Conservation (phyloP, 257 asterid genomes). For the Misopates orontium region DNA sequence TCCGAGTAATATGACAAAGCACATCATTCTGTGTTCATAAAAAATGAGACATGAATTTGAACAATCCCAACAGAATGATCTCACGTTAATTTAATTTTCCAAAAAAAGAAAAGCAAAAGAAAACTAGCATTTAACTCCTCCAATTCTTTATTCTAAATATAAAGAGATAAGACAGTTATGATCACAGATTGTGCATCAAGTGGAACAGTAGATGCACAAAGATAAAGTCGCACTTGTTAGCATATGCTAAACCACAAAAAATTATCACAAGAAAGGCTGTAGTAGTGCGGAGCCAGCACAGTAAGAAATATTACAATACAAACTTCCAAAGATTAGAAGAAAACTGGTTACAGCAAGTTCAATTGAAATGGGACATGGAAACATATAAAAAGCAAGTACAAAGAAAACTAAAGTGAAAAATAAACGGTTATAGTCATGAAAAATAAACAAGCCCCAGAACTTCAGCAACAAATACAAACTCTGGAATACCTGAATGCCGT, state of each 20-base stretch:
- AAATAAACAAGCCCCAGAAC: not conserved
- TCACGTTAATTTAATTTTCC: not conserved
- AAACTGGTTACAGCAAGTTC: not conserved
- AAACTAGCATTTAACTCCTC: too few relatives aligned
- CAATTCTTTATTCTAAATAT: too few relatives aligned
- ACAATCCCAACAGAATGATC: not conserved
- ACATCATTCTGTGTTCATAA: not conserved
- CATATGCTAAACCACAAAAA: not conserved
- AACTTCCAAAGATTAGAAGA: not conserved
- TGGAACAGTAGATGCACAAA: not conserved
- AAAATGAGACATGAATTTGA: not conserved
- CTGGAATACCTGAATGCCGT: conserved; percentile 67
- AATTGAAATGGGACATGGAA: conserved; percentile 4
- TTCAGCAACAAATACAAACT: conserved; percentile 22
- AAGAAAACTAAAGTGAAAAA: not conserved
- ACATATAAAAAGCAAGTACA: not conserved
- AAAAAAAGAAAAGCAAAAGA: not conserved
- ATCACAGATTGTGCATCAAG: not conserved
- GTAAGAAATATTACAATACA: not conserved
- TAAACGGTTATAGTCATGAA: conserved; percentile 6
- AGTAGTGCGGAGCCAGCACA: conserved; percentile 4
- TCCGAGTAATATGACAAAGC: not conserved
- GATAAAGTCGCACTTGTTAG: not conserved
- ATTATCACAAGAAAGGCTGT: not conserved
- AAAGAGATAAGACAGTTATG: not conserved